Percentiles rank a stretch among this genome's conserved stretches.
Evolutionary conservation across 164 flowering plant genomes (phyloP).

Genomic region (Chimonanthus salicifolius): DNA sequence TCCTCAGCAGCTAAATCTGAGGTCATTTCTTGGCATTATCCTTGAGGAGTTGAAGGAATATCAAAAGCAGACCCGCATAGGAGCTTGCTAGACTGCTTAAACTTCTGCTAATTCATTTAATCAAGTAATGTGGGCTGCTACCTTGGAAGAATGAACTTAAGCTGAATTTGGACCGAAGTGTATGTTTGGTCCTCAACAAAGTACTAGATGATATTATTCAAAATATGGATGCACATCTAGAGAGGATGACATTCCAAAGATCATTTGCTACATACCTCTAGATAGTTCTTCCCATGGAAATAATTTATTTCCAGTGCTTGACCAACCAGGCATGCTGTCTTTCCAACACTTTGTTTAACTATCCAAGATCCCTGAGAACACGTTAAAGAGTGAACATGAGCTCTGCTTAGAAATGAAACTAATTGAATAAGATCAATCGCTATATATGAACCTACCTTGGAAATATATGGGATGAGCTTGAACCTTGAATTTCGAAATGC

Average conservation of each 20-base stretch:
- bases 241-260: neutral
- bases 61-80: too few relatives aligned
- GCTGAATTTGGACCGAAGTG: too few relatives aligned
- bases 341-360: slow-evolving; percentile 95
- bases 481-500: slow-evolving; percentile 83
- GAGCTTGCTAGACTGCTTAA: too few relatives aligned
- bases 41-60: too few relatives aligned
- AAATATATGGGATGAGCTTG: slow-evolving; percentile 91
- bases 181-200: too few relatives aligned
- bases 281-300: slow-evolving; percentile 75
- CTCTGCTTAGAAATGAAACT: neutral
- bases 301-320: slow-evolving; percentile 88
- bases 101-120: too few relatives aligned
- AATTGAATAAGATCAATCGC: neutral
- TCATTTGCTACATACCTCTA: slow-evolving; percentile 52
- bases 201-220: too few relatives aligned
- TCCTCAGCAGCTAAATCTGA: too few relatives aligned
- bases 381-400: neutral
- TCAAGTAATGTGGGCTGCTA: too few relatives aligned
- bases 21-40: too few relatives aligned
- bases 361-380: slow-evolving; percentile 83
- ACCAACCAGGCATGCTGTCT: slow-evolving; percentile 85
- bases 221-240: neutral
- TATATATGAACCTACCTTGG: slow-evolving; percentile 50
- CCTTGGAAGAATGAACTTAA: too few relatives aligned